Base-by-base conservation (phyloP, 768 basidiomycete species). In the Amanita molliuscula region DNA sequence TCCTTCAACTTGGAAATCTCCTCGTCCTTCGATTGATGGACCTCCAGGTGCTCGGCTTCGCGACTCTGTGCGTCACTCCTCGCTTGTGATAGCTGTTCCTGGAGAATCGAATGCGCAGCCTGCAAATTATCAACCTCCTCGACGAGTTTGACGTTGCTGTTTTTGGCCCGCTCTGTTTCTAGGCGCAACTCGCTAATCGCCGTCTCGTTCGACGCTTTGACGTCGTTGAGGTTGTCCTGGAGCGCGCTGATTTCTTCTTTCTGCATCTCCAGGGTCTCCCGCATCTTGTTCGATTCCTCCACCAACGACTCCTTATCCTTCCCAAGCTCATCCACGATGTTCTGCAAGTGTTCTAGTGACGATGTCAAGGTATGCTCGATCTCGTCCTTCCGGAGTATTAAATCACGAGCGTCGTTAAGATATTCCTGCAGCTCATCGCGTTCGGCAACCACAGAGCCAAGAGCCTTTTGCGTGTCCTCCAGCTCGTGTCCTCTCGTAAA, bases 401-500 rank as follows among this genome's bases (percentile, higher is more conserved):
- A 38, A 15, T 42, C 28, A 6, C 37, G 48, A 16, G 40, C 48
- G 6, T 33, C 29, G 23, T 26, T 6, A 21, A 49, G 48, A 6
- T 16, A 25, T 6, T 18, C 25, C 11, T 42, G 37, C n/a, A 49
- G 38, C 16, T 49, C 37, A 31, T 49, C 37, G 20, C 38, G 34
- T 16, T 42, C 48, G 13, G 38, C 31, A 10, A 28, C 29, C 20
- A 10, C 15, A 18, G 15, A 15, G 7, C 33, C 37, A 33, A 42
- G 34, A 9, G 18, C 20, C 10, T 42, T 35, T n/a, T 40, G 41
- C 48, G 40, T 26, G 20, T 49, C 48, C 38, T 49, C 48, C n/a
- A 49, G 25, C n/a, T 49, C 37, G 29, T 42, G 37, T 1, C 40
- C 48, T 20, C 36, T 21, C 28, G 38, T 41, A 15, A 42, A 35